phyloP scores from a whole-genome alignment of 495 filamentous ascomycete species.

The Hypoxylon rickii region DNA sequence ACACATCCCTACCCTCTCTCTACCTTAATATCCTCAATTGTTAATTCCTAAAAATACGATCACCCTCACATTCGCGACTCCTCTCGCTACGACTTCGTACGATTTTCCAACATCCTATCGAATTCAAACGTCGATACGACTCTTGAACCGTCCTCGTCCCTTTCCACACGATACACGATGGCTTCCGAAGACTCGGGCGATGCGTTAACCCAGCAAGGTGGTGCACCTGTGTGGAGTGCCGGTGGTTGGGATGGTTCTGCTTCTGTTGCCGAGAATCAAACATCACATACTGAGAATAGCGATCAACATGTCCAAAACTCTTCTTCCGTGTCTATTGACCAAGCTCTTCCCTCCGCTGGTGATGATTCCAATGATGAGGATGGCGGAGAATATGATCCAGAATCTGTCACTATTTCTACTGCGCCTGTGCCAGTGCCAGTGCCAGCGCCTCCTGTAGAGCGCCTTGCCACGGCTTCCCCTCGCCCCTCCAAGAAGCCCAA shows the following conservation, averaged over 20 bases:
- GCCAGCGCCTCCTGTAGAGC: slow-evolving; percentile 37
- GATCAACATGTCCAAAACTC: slow-evolving; percentile 52
- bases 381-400: slow-evolving; percentile 57
- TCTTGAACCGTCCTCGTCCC: neutral
- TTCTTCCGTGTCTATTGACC: slow-evolving; percentile 43
- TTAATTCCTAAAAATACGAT: neutral
- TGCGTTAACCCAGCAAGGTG: slow-evolving; percentile 40
- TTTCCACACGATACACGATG: slow-evolving; percentile 38
- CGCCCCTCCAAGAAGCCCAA: slow-evolving; percentile 60
- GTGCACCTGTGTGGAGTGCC: slow-evolving; percentile 44
- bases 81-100: neutral
- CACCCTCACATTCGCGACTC: neutral
- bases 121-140: neutral
- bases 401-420: slow-evolving; percentile 47
- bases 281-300: slow-evolving; percentile 60
- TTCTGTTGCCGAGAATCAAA: slow-evolving; percentile 49
- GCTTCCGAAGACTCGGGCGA: slow-evolving; percentile 40
- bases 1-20: no score
- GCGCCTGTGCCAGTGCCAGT: no score
- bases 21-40: neutral
- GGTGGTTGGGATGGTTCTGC: slow-evolving; percentile 52
- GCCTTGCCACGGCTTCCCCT: slow-evolving; percentile 38
- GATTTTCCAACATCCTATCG: neutral
- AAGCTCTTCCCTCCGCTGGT: slow-evolving; percentile 50
- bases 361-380: slow-evolving; percentile 48